Evolutionary conservation across 768 basidiomycete genomes (phyloP), one percentile per base, ranked within the genome.

Genomic region (Pholiota molesta): DNA sequence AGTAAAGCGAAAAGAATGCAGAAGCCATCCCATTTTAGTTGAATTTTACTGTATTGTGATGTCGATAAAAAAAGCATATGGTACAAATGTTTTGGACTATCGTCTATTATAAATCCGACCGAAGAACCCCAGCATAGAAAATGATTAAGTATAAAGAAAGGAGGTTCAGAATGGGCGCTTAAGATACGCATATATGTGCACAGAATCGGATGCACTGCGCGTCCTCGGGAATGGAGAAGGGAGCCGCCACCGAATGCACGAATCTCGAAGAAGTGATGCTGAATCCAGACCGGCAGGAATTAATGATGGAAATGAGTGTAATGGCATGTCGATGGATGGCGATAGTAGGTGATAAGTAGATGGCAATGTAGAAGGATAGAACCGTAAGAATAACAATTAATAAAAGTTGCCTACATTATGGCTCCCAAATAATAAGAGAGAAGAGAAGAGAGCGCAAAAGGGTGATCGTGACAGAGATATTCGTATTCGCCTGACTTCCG

Each of bases 91-190:
- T 49, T 14, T 26, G 47, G 5, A 49, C 47, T 49, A 49, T 56
- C 55, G 55, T 56, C 55, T 56, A 56, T 44, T 42, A 44, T 37
- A 55, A 54, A 42, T 56, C 40, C 55, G 17, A 42, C 55, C 55
- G 26, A 40, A 56, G 40, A 28, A 44, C 23, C 40, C 40, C 31
- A 53, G n/a, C 29, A 35, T 33, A 31, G 28, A 37, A 49, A 28
- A 39, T 8, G 8, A 37, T 35, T 35, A 39, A 40, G 33, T 56
- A 56, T 28, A 23, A 29, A 56, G 54, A 42, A 28, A 28, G 13
- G 39, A 45, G 14, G 17, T 44, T 40, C 39, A 56, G 37, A 44
- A 44, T 26, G 26, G 55, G 37, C 37, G 31, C 9, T 23, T 42
- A 55, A 19, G 53, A 19, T 53, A 35, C 6, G 51, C 5, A 16